These are phyloP conservation scores for Colletotrichum sublineola DNA, from an alignment of 2,329 filamentous ascomycete genomes.

Conservation along the genomic window DNA sequence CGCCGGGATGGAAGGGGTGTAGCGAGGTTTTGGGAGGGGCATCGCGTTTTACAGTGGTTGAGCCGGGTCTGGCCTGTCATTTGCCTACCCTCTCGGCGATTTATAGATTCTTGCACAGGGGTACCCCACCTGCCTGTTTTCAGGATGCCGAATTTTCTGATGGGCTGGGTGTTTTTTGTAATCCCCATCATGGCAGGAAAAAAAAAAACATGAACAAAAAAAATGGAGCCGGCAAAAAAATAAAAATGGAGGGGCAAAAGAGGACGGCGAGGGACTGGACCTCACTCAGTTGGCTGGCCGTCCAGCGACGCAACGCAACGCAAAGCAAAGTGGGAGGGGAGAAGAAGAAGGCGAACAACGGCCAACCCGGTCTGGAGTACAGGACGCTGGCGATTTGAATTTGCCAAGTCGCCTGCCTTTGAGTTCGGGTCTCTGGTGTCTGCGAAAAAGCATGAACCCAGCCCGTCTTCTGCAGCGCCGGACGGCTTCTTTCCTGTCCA, in stretches of 20 bases:
- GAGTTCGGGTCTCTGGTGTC: conserved; percentile 38
- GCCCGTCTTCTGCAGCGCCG: not conserved
- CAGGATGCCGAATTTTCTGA: conserved; percentile 30
- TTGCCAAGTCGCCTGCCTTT: conserved; percentile 38
- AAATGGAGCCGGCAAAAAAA: conserved; percentile 7
- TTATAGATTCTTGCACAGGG: conserved; percentile 37
- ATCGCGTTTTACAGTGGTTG: conserved; percentile 23
- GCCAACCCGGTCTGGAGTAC: not conserved
- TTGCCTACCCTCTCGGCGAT: conserved; percentile 37
- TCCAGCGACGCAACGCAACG: not conserved
- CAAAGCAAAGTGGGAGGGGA: not conserved
- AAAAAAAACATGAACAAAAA: not conserved
- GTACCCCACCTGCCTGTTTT: conserved; percentile 29
- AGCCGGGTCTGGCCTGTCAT: conserved; percentile 29
- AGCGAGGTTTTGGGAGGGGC: conserved; percentile 27
- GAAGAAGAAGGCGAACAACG: not conserved
- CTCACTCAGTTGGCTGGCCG: not conserved
- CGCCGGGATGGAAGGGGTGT: conserved; percentile 32
- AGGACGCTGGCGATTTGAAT: conserved; percentile 13
- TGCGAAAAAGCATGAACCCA: conserved; percentile 23
- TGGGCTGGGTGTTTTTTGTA: conserved; percentile 6
- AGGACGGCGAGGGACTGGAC: not conserved
- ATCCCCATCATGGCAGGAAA: conserved; percentile 24
- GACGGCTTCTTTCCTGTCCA: not conserved
- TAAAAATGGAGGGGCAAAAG: conserved; percentile 10